Percentiles rank a stretch among this genome's conserved stretches.
These are phyloP conservation scores for Paragyromitra xinjiangensis DNA, from an alignment of 495 filamentous ascomycete species.

Conservation along the genomic window DNA sequence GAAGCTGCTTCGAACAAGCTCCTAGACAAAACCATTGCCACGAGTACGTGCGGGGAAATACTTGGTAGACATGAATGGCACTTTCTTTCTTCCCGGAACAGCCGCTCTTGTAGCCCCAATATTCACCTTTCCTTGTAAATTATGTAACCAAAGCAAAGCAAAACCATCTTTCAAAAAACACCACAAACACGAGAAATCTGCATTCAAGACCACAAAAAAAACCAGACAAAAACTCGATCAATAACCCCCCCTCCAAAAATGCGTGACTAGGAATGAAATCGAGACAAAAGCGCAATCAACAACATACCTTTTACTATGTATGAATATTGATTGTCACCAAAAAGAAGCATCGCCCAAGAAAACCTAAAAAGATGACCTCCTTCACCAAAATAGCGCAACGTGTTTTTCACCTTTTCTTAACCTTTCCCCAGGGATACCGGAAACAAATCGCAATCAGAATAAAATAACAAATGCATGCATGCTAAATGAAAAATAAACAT, in stretches of 20 bases:
- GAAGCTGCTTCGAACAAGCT: constrained; percentile 17
- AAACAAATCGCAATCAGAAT: constrained; percentile 35
- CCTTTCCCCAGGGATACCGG: constrained; percentile 20
- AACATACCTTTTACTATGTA: constrained; percentile 17
- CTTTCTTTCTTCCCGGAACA: constrained; percentile 4
- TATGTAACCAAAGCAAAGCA: constrained; percentile 27
- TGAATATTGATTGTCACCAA: constrained; percentile 4
- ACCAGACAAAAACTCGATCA: constrained; percentile 15
- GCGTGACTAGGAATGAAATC: constrained; percentile 17
- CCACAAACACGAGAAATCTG: not conserved
- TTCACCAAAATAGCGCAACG: constrained; percentile 13
- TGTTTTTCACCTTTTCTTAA: constrained; percentile 24
- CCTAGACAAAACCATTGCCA: constrained; percentile 9
- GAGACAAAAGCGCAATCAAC: constrained; percentile 27
- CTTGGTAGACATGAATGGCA: not conserved
- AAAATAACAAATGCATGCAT: constrained; percentile 41
- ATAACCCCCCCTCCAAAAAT: constrained; percentile 13
- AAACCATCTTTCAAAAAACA: constrained; percentile 17
- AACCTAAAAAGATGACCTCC: constrained; percentile 1
- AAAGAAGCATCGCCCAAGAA: constrained; percentile 4
- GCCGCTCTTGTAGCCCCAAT: constrained; percentile 14
- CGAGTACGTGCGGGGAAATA: constrained; percentile 47
- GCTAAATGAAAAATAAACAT: constrained; percentile 37
- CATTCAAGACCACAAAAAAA: constrained; percentile 9
- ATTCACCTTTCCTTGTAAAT: constrained; percentile 34